Percentiles rank a stretch among this genome's conserved stretches.
Conservation (phyloP, 257 asterid genomes). For the Mitragyna speciosa region DNA sequence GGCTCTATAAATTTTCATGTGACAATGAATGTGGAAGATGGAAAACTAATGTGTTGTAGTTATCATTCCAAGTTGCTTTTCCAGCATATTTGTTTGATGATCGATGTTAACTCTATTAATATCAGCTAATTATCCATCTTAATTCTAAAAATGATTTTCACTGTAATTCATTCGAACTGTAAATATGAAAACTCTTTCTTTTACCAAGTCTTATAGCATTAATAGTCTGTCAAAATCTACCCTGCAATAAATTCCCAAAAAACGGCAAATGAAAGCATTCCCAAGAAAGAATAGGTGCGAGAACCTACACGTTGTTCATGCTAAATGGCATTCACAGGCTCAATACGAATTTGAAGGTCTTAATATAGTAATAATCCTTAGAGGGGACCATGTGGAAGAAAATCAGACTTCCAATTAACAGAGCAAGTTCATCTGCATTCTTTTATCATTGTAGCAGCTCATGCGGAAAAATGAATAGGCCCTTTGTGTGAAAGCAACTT, state of each 20-base stretch:
- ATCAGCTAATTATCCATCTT: not conserved
- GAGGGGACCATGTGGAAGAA: constrained; percentile 16
- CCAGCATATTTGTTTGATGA: not conserved
- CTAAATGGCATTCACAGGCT: not conserved
- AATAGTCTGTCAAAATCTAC: not conserved
- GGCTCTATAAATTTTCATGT: not conserved
- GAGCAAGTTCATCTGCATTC: not conserved
- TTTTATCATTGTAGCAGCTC: constrained; percentile 20
- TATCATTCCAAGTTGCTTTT: not conserved
- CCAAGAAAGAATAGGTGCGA: not conserved
- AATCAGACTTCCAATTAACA: constrained; percentile 6
- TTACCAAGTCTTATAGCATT: not conserved
- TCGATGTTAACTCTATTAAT: not conserved
- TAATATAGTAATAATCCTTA: not conserved
- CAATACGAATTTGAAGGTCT: not conserved
- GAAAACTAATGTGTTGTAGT: not conserved
- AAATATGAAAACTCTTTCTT: not conserved
- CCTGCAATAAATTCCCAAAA: not conserved
- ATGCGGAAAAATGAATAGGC: not conserved
- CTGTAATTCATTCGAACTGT: not conserved
- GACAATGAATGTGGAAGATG: not conserved
- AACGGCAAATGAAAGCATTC: not conserved
- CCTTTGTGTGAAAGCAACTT: constrained; percentile 5
- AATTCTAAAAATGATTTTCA: not conserved
- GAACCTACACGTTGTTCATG: not conserved